These are phyloP conservation scores for Leishmania arabica DNA, from an alignment of 208 protist genomes.

Conservation along the genomic window DNA sequence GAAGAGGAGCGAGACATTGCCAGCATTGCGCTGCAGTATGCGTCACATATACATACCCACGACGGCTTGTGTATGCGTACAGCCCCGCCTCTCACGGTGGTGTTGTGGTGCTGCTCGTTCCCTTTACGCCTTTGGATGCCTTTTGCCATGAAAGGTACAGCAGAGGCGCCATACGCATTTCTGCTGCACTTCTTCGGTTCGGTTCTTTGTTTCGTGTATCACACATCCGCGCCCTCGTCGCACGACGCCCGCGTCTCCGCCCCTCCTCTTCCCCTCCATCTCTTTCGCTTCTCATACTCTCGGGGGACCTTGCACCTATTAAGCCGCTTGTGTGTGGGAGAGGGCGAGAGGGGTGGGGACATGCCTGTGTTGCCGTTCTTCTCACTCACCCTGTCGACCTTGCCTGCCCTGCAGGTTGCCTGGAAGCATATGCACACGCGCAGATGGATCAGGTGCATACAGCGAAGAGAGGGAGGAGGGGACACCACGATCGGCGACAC, in stretches of 20 bases:
- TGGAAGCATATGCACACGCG: background rate
- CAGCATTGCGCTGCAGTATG: background rate
- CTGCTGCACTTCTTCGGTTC: background rate
- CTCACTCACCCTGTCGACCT: background rate
- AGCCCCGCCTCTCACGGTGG: background rate
- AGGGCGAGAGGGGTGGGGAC: background rate
- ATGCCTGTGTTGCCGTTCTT: background rate
- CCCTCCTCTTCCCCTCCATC: background rate
- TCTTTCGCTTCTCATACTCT: background rate
- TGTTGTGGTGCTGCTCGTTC: background rate
- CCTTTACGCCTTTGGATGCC: background rate
- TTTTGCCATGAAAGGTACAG: background rate
- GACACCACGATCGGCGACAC: background rate
- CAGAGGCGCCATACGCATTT: background rate
- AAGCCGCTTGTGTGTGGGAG: background rate
- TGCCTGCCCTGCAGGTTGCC: background rate
- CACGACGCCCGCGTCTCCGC: background rate
- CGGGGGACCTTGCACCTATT: background rate
- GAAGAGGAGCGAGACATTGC: background rate
- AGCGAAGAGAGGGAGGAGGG: background rate
- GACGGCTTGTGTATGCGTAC: background rate
- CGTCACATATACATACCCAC: background rate
- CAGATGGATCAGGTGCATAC: background rate
- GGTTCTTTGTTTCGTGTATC: background rate
- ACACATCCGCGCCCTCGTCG: background rate